phyloP scores from a whole-genome alignment of 2,329 filamentous ascomycete genomes.

The Fusarium anguioides region DNA sequence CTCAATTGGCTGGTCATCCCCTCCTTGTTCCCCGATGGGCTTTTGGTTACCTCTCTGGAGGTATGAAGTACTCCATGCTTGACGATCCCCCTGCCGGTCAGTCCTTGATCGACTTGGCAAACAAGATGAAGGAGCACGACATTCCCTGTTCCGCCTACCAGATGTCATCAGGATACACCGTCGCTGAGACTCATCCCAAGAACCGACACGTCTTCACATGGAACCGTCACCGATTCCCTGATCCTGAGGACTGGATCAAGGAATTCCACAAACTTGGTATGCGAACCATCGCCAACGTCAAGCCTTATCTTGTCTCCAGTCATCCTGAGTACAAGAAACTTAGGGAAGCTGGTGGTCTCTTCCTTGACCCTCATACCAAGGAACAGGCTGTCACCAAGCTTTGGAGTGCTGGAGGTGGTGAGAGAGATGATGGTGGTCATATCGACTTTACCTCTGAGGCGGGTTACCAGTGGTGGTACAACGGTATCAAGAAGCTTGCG shows the following conservation, averaged over 20 bases:
- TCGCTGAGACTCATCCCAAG: slow-evolving; percentile 74
- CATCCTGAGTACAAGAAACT: slow-evolving; percentile 75
- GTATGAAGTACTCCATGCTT: slow-evolving; percentile 64
- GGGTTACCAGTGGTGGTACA: slow-evolving; percentile 78
- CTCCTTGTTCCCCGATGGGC: slow-evolving; percentile 76
- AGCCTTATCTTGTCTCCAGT: slow-evolving; percentile 75
- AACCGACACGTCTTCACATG: slow-evolving; percentile 76
- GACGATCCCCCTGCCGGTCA: slow-evolving; percentile 65
- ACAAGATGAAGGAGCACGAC: slow-evolving; percentile 70
- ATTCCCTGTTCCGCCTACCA: slow-evolving; percentile 79
- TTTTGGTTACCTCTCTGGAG: slow-evolving; percentile 78
- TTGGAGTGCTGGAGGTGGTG: slow-evolving; percentile 78
- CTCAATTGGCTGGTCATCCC: slow-evolving; percentile 74
- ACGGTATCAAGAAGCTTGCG: slow-evolving; percentile 72
- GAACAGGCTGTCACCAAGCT: slow-evolving; percentile 69
- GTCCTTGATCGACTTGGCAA: slow-evolving; percentile 69
- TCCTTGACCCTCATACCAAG: slow-evolving; percentile 67
- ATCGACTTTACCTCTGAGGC: slow-evolving; percentile 77
- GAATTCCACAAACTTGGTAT: slow-evolving; percentile 73
- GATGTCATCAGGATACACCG: slow-evolving; percentile 78
- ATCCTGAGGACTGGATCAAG: slow-evolving; percentile 71
- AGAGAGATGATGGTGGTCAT: slow-evolving; percentile 76
- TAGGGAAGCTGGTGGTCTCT: slow-evolving; percentile 68
- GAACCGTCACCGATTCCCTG: slow-evolving; percentile 76
- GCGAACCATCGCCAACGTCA: slow-evolving; percentile 76